Base-by-base conservation (phyloP, 352 stramenopile genomes). In the Peronospora belbahrii region DNA sequence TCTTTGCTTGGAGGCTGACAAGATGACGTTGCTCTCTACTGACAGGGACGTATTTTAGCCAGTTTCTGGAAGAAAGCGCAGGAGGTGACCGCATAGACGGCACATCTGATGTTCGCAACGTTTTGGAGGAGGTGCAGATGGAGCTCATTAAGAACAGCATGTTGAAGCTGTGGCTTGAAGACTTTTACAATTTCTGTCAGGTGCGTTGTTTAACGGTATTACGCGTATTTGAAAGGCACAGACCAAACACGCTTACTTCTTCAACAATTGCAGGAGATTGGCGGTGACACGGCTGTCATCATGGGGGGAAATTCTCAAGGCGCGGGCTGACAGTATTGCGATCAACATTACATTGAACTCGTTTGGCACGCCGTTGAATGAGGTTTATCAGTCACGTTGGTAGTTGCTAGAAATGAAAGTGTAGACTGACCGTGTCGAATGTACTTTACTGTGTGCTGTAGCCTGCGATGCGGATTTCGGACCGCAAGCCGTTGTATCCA, bases 261-360 rank as follows among this genome's bases (percentile, higher is more conserved):
- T 13, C 19, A 41, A 9, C 19, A 19, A 52, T 25, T 43, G 17
- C 46, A 87, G 71, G 79, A 93, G 44, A 70, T 98, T 45, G 96
- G 95, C n/a, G 95, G 95, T 11, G 96, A 99, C 45, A 99, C 96
- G 22, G 89, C 79, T n/a, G 62, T 89, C 5, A 95, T 99, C 51
- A 99, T 99, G 24, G 96, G 89, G 94, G 24, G 92, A 98, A 56
- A 89, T 99, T 35, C 65, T 97, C 24, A 64, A 75, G 49, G 93
- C 94, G 28, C 85, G 95, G 23, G 97, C 96, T 25, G 97, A 99
- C 65, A 96, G 91, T 33, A 97, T 97, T 42, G 94, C 96, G 17
- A 99, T 99, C 67, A 99, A 99, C 72, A 98, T 99, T 51, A 99
- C 96, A 20, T 76, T 99, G 42, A 99, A 99, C 79, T 99, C 95